A percentile compares a stretch with the other conserved stretches of the same genome.
Evolutionary conservation across 164 flowering plant species (phyloP).

Genomic region (Brasenia schreberi): DNA sequence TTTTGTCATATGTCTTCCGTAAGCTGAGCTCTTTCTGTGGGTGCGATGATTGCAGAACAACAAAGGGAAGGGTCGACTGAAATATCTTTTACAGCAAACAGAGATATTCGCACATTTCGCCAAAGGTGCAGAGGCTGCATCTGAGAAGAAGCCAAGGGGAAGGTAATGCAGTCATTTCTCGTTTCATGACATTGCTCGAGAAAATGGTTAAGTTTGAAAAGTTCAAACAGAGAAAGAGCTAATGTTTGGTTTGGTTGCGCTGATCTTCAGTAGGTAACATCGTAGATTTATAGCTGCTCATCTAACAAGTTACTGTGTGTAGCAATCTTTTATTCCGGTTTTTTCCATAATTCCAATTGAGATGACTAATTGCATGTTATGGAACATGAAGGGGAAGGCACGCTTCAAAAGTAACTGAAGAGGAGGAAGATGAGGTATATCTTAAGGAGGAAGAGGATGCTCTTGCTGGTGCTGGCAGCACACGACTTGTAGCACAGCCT

Average conservation of each 20-base stretch:
- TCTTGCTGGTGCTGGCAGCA: constrained; percentile 57
- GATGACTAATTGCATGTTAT: neutral
- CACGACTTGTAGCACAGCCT: constrained; percentile 83
- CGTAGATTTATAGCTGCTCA: no score
- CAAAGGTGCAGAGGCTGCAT: constrained; percentile 54
- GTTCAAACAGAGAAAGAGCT: no score
- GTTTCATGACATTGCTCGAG: no score
- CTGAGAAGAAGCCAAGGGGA: constrained; percentile 67
- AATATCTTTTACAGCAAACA: constrained; percentile 90
- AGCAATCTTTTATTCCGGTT: no score
- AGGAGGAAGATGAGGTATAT: constrained; percentile 96
- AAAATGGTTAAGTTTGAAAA: no score
- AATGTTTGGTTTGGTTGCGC: no score
- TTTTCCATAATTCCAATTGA: no score
- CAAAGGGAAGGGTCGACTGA: constrained; percentile 84
- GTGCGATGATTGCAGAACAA: constrained; percentile 39
- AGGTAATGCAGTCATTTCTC: constrained; percentile 27
- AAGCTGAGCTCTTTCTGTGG: neutral
- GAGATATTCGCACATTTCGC: constrained; percentile 98
- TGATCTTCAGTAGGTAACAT: no score
- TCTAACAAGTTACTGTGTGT: no score
- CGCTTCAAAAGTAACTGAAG: constrained; percentile 97
- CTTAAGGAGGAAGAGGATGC: constrained; percentile 96
- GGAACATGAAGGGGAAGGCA: constrained; percentile 70
- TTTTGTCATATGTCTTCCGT: neutral